Base-by-base conservation (phyloP, 352 stramenopile genomes). In the Phytophthora citrophthora region DNA sequence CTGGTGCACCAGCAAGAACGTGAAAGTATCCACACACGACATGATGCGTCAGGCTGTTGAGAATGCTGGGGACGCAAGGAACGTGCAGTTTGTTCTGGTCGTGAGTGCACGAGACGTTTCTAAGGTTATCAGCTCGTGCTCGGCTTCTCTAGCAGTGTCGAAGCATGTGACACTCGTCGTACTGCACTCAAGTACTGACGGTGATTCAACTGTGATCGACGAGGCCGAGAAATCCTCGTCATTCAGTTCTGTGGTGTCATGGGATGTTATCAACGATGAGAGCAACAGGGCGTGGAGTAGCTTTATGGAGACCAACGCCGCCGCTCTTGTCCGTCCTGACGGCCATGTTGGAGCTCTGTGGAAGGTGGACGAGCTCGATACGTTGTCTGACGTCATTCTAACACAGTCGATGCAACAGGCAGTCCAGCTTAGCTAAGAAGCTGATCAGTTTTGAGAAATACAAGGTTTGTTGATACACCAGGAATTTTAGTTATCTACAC, bases 291-390 rank as follows among this genome's bases (percentile, higher is more conserved):
- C 75, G 40, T 89, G 83, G 83, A 16, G 24, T 2, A 61, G 60
- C 39, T 94, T 94, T 41, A 59, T 65, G 8, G 2, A 38, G 8
- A 55, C 43, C 8, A 62, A 78, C 13, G 46, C 51, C 2, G 86
- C 81, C 24, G 72, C 77, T 29, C 73, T 96, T 20, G 64, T 96
- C 16, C 87, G 89, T 51, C 89, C 89, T 9, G 89, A 96, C 59
- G 86, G 87, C 29, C 87, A 95, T 54, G 61, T 96, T 36, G 86
- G 77, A n/a, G 71, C 55, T 5, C 48, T 95, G 11, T 95, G 87
- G 81, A 56, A 55, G 43, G 18, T 45, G 7, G 49, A 73, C 15
- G 56, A 75, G 18, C 45, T 77, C 39, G 44, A 76, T 3, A 34
- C 45, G 1, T 58, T 76, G 6, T 57, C 54, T 40, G 29, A 16